Base-by-base conservation (phyloP, 176 grass and related monocot species). In the Alopecurus myosuroides region DNA sequence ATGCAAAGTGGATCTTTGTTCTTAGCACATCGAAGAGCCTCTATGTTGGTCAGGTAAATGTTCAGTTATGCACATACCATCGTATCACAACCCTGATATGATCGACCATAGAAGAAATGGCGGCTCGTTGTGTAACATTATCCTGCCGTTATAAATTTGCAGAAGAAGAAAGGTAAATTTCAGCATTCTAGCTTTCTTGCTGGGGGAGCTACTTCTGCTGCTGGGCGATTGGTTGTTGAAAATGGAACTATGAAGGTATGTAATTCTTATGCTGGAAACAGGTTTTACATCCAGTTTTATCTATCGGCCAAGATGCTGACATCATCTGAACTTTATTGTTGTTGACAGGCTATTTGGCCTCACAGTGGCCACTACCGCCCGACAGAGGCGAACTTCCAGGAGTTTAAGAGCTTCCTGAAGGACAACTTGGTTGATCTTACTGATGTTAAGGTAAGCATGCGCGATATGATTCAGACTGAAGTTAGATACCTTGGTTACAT, bases 171-270 rank as follows among this genome's bases (percentile, higher is more conserved):
- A 71, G 95, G 95, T 2, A 90, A 57, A 50, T 98, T 98, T 83
- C 95, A 98, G 57, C 95, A 98, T 86, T 95, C 95, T 19, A 98
- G 95, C 85, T 98, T 98, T 55, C 85, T 98, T 53, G 93, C 95
- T 9, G 95, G 95, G 48, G 95, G 93, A 15, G 95, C 95, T 5
- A 98, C 91, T 56, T 98, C 92, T 52, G 92, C 95, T 81, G 95
- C 95, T 5, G 95, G 95, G 34, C 79, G 85, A 77, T 84, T 98
- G 66, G 90, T 90, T 10, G 77, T 91, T 57, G 91, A 90, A 80
- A 88, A 93, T 65, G 95, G 95, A 88, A 84, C 33, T 83, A n/a
- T 98, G 11, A 96, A 92, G 93, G 97, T 91, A 74, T 31, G 17
- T 11, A 75, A 40, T 44, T 3, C 70, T 5, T 46, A 73, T 73